These are phyloP conservation scores for Pseudocercospora macadamiae DNA, from an alignment of 2,329 filamentous ascomycete genomes.

Conservation along the genomic window DNA sequence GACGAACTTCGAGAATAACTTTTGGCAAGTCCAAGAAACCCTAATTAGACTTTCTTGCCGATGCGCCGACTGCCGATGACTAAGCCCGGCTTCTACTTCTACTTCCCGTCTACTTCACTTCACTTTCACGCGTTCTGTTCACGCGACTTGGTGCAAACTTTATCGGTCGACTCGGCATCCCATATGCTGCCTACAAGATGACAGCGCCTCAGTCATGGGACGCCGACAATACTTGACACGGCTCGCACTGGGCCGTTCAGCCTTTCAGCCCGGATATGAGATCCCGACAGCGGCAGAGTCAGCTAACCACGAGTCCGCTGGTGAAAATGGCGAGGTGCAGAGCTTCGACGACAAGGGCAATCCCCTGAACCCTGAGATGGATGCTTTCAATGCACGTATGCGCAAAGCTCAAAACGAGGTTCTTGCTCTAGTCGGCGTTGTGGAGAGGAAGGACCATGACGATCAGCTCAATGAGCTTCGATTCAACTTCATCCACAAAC, in stretches of 20 bases:
- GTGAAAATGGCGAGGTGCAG: slow-evolving; percentile 36
- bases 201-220: slow-evolving; percentile 31
- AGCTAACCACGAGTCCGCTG: neutral
- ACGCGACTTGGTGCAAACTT: too few species aligned
- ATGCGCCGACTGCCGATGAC: neutral
- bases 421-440: slow-evolving; percentile 51
- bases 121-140: too few species aligned
- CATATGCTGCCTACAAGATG: neutral
- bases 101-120: too few species aligned
- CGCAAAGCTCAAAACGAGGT: slow-evolving; percentile 53
- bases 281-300: neutral
- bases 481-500: slow-evolving; percentile 14
- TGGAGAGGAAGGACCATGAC: slow-evolving; percentile 42
- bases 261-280: slow-evolving; percentile 47
- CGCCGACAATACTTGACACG: slow-evolving; percentile 35
- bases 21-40: too few species aligned
- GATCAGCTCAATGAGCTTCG: slow-evolving; percentile 18
- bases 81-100: neutral
- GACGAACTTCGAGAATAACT: neutral
- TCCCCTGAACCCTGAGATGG: slow-evolving; percentile 47
- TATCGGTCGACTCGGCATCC: too few species aligned
- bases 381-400: slow-evolving; percentile 43
- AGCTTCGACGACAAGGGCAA: slow-evolving; percentile 50
- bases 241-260: slow-evolving; percentile 43
- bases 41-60: slow-evolving; percentile 4